These are phyloP conservation scores for Apocynum venetum DNA, from an alignment of 257 asterid species.

Conservation along the genomic window DNA sequence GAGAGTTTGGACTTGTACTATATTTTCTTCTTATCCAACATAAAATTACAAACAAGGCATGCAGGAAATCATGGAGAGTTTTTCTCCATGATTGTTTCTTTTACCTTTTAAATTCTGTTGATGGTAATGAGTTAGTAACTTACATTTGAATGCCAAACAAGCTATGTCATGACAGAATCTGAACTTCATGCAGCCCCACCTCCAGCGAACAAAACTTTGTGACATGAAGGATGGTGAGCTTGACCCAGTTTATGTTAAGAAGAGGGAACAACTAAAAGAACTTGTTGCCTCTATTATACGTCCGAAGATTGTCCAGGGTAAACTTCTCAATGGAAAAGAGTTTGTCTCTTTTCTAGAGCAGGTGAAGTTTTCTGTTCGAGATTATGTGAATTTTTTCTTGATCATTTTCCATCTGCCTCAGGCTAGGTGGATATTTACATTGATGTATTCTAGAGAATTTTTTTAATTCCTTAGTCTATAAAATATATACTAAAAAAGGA, in stretches of 20 bases:
- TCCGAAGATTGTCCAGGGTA: constrained; percentile 99
- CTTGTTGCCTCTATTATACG: constrained; percentile 73
- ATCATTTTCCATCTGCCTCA: not conserved
- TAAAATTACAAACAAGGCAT: not conserved
- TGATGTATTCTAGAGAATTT: not conserved
- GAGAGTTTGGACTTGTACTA: not conserved
- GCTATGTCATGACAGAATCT: constrained; percentile 19
- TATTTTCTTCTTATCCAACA: not conserved
- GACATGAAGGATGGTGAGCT: constrained; percentile 86
- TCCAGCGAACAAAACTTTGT: constrained; percentile 90
- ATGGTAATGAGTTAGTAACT: not conserved
- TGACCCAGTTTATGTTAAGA: constrained; percentile 71
- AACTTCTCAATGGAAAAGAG: constrained; percentile 84
- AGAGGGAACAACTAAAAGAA: constrained; percentile 72
- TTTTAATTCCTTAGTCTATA: not conserved
- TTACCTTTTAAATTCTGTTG: not conserved
- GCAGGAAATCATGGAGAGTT: too few relatives aligned
- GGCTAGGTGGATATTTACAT: not conserved
- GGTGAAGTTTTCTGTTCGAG: constrained; percentile 41
- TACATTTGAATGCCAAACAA: not conserved
- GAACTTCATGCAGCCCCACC: constrained; percentile 76
- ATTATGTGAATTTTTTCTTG: not conserved
- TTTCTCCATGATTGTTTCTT: not conserved
- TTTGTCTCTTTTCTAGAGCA: constrained; percentile 81
- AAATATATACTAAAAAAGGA: not conserved